Evolutionary conservation across 345 rosid genomes (phyloP), one percentile per base, ranked within the genome.

Genomic region (Raphanus sativus): DNA sequence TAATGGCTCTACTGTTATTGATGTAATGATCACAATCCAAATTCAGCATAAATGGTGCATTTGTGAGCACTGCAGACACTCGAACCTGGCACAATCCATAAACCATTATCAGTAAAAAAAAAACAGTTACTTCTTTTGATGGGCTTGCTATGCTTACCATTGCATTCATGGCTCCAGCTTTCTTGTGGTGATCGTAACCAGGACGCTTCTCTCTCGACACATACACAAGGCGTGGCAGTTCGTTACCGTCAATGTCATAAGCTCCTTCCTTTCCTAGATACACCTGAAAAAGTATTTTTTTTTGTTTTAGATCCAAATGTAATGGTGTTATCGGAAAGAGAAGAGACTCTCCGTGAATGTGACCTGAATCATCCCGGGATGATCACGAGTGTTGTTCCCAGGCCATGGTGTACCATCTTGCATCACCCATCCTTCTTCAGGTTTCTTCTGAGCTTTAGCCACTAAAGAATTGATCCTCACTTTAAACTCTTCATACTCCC

Each of bases 331-430:
- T 55, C 2, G 13, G 13, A 21, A 10, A 69, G 61, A n/a, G 4
- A 33, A 48, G 33, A 48, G 30, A 8, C 25, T 69, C 17, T 67
- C 24, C n/a, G n/a, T n/a, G n/a, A n/a, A 0, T 48, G 2, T 6
- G 67, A 88, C 98, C 97, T 95, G 99, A 84, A 95, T 92, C 98
- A 95, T 95, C 29, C 99, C 98, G 42, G 99, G 99, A 80, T 95
- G 99, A 81, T 95, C 99, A n/a, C 99, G 88, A 24, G 94, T 89
- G 83, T 86, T 92, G 86, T 95, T 95, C 8, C 99, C 99, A 2
- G 99, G 99, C 99, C 99, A 95, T 24, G 97, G 99, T 15, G 94
- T 95, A 40, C 98, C 97, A 77, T 95, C 99, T 79, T 95, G 99
- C 99, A 95, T 95, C 67, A 92, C 96, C 99, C 98, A 95, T 60